Conservation (phyloP, 441 rosid species). For the Euphorbia celastroides region DNA sequence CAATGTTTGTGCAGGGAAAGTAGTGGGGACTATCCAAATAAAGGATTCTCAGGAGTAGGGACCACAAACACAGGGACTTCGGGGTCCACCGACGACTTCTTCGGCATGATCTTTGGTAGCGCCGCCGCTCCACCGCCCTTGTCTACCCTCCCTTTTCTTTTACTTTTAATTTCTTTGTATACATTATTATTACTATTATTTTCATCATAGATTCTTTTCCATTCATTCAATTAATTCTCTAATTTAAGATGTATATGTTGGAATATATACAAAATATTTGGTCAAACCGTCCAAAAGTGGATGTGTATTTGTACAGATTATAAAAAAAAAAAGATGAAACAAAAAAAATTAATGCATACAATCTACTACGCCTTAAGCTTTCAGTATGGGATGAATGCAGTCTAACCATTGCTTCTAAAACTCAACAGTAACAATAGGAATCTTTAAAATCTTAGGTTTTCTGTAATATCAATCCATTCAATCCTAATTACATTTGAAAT, state of each 20-base stretch:
- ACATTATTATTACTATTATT: slow-evolving; percentile 19
- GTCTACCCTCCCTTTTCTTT: slow-evolving; percentile 29
- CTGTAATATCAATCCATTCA: too few species aligned
- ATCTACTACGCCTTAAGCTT: too few species aligned
- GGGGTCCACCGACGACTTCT: slow-evolving; percentile 35
- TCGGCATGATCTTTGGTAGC: slow-evolving; percentile 76
- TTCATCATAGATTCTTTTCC: slow-evolving; percentile 19
- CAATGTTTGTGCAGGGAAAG: slow-evolving; percentile 34
- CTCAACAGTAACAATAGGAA: too few species aligned
- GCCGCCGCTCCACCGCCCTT: slow-evolving; percentile 29
- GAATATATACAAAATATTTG: background rate
- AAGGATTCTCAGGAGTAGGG: slow-evolving; percentile 42
- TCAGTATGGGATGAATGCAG: too few species aligned
- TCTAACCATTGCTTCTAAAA: too few species aligned
- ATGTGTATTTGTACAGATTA: background rate
- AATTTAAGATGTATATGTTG: slow-evolving; percentile 5
- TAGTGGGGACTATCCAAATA: slow-evolving; percentile 34
- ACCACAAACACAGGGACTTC: slow-evolving; percentile 25
- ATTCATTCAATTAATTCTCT: background rate
- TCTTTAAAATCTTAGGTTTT: too few species aligned
- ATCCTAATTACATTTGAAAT: too few species aligned
- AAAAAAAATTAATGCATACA: too few species aligned
- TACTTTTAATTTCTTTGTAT: slow-evolving; percentile 48
- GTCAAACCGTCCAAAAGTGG: background rate
- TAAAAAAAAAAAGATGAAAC: too few species aligned